phyloP scores from a whole-genome alignment of 176 grass and related monocot genomes.

The Carex parvula region DNA sequence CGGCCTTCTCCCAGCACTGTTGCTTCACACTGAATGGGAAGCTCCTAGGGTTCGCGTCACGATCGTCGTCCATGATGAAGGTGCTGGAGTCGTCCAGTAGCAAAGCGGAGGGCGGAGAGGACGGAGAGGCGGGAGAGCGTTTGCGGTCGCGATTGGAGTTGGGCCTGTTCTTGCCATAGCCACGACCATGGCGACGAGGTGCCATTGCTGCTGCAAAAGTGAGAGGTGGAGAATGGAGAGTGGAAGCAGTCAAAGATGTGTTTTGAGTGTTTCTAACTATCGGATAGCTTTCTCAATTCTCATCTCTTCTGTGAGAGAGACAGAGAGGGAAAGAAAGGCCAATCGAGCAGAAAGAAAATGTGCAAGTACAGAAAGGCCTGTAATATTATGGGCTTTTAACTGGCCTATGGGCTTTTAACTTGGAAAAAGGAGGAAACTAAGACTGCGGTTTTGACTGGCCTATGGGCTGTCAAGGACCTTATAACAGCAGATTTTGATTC shows the following conservation, averaged over 20 bases:
- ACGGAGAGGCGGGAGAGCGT: conserved; percentile 35
- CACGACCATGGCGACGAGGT: neutral
- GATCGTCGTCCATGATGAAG: conserved; percentile 30
- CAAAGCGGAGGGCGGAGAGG: conserved; percentile 24
- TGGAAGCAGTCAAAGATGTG: neutral
- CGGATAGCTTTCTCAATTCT: neutral
- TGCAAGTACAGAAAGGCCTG: neutral
- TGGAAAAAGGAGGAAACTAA: neutral
- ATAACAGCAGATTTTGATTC: too few species aligned
- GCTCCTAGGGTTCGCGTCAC: conserved; percentile 55
- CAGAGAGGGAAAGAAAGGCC: neutral
- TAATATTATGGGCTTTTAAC: neutral
- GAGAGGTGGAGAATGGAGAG: neutral
- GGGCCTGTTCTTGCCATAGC: neutral
- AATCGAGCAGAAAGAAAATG: neutral
- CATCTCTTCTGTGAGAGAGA: neutral
- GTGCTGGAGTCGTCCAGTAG: conserved; percentile 39
- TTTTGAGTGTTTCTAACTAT: neutral
- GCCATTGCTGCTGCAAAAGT: neutral
- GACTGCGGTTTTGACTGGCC: too few species aligned
- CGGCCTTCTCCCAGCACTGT: conserved; percentile 97
- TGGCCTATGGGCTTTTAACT: neutral
- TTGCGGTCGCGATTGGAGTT: neutral
- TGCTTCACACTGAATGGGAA: conserved; percentile 79
- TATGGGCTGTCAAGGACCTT: too few species aligned